Evolutionary conservation across 1,139 yeast genomes (phyloP).

Genomic region (Entelexis paramagnoliae): DNA sequence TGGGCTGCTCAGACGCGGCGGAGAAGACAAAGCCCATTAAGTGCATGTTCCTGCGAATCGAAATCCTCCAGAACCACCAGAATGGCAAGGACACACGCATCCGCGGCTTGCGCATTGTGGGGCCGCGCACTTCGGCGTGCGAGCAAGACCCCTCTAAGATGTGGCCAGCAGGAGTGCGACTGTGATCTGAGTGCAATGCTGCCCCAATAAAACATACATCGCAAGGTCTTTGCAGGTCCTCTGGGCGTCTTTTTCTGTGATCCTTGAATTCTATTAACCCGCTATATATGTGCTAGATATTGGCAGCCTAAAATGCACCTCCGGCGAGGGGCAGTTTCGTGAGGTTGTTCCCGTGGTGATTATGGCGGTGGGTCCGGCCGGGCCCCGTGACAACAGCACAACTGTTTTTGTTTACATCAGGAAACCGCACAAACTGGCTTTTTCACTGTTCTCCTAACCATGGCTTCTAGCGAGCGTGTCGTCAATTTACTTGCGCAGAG

Average conservation of each 20-base stretch:
- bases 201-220: too few relatives aligned
- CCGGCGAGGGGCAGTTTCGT: too few relatives aligned
- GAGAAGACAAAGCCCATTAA: constrained; percentile 48
- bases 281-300: too few relatives aligned
- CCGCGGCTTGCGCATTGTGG: constrained; percentile 44
- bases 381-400: constrained; percentile 4
- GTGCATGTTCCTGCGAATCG: constrained; percentile 60
- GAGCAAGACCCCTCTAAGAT: background rate
- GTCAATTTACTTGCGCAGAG: constrained; percentile 22
- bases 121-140: background rate
- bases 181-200: too few relatives aligned
- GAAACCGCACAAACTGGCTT: background rate
- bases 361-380: background rate
- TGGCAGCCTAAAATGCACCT: too few relatives aligned
- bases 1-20: constrained; percentile 35
- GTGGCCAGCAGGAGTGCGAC: background rate
- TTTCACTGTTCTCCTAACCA: background rate
- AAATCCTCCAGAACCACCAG: constrained; percentile 76
- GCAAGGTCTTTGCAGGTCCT: too few relatives aligned
- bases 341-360: background rate
- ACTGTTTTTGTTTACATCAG: constrained; percentile 7
- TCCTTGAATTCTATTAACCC: too few relatives aligned
- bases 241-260: too few relatives aligned
- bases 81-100: constrained; percentile 95
- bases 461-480: constrained; percentile 14